phyloP scores from a whole-genome alignment of 345 rosid species.

The Clarkia xantiana region DNA sequence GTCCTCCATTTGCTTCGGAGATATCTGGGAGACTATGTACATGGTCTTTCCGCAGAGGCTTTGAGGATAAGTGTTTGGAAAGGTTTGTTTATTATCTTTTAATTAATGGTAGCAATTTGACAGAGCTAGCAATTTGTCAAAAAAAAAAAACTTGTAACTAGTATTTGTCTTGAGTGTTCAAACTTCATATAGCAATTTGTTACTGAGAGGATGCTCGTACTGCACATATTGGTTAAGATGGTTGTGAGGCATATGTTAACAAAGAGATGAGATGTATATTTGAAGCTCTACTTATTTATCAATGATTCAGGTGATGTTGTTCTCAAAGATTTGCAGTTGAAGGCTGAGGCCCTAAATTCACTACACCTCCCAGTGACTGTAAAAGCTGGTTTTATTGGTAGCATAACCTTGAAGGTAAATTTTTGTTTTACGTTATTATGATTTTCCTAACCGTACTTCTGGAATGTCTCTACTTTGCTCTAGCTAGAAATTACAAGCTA shows the following conservation, averaged over 20 bases:
- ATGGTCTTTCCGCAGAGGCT: conserved; percentile 87
- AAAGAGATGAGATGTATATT: neutral
- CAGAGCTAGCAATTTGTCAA: too few species aligned
- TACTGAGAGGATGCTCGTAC: too few species aligned
- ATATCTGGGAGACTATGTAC: conserved; percentile 94
- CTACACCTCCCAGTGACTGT: conserved; percentile 89
- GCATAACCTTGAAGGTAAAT: conserved; percentile 81
- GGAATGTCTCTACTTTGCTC: neutral
- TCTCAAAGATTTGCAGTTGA: conserved; percentile 81
- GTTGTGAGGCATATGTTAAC: too few species aligned
- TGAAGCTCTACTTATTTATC: conserved; percentile 8
- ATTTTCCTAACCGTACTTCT: neutral
- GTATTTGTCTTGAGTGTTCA: too few species aligned
- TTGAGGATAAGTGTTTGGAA: conserved; percentile 96
- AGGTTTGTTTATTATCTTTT: too few species aligned
- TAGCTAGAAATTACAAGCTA: too few species aligned
- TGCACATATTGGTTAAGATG: too few species aligned
- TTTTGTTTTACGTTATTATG: conserved; percentile 2
- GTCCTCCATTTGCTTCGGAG: conserved; percentile 92
- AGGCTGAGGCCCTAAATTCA: conserved; percentile 89
- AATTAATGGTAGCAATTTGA: too few species aligned
- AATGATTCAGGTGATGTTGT: conserved; percentile 70
- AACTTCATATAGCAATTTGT: too few species aligned
- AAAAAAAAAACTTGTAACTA: too few species aligned
- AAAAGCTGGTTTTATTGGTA: conserved; percentile 95